Base-by-base conservation (phyloP, 2,329 filamentous ascomycete species). In the Ophiostoma australiae region DNA sequence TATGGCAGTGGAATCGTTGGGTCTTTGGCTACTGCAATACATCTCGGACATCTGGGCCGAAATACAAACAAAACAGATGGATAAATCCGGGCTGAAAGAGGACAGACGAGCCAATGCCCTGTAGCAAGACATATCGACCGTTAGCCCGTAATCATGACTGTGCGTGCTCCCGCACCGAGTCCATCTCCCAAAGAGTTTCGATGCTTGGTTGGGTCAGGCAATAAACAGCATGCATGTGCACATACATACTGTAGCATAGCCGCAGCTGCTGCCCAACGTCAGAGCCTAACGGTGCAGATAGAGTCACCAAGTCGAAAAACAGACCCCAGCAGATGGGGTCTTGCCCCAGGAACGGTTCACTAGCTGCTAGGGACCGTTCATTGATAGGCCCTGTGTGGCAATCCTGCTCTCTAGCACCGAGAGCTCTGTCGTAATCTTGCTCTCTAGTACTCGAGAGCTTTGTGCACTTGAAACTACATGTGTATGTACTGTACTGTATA, bases 221-320 rank as follows among this genome's bases (percentile, higher is more conserved):
- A 13, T 41, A 31, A 31, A 1, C 27, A 31, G 27, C 27, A 31
- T 31, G 27, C 27, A 39, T 39, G 10, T 1, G 37, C n/a, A 44
- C 41, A 6, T 5, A 27, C 17, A 27, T 23, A 31, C 52, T 13
- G 52, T 27, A 58, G 4, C 23, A 31, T 11, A 23, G 10, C n/a
- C 52, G n/a, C 52, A 13, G 52, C n/a, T 58, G 52, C 52, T 58
- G 52, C 52, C 52, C 52, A 58, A 58, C 23, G 27, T 58, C 52
- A 58, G n/a, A 58, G n/a, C 52, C 52, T 27, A 58, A 58, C 11
- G n/a, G n/a, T 58, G n/a, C 52, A 58, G n/a, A 58, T 58, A 58
- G 52, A 27, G 23, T 48, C 44, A 27, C 10, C 8, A 58, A 58
- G 52, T 58, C 23, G 52, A 27, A 58, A 58, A 31, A 31, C 27